Conservation (phyloP, 305 asterid species). For the Solanum hybrid region DNA sequence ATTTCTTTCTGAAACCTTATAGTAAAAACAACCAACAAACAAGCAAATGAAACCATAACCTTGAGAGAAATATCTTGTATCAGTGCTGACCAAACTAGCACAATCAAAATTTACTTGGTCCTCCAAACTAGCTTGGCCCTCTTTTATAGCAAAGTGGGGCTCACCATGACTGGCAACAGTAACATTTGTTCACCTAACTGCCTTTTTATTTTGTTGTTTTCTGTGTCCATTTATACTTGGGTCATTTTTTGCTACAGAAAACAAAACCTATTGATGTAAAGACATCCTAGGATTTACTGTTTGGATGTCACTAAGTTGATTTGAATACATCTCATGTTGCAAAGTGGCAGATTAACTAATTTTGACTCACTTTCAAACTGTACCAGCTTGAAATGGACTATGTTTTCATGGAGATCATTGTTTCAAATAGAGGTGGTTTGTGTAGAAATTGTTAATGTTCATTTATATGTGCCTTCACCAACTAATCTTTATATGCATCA, state of each 20-base stretch:
- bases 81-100: neutral
- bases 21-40: too few relatives aligned
- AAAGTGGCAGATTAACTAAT: neutral
- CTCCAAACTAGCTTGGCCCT: neutral
- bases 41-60: neutral
- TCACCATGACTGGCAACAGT: neutral
- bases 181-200: neutral
- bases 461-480: neutral
- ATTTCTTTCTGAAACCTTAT: neutral
- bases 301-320: neutral
- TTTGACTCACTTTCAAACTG: neutral
- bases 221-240: neutral
- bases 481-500: neutral
- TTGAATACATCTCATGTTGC: neutral
- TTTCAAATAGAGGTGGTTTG: neutral
- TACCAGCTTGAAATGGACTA: neutral
- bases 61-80: neutral
- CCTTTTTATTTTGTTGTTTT: neutral
- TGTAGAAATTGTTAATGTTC: neutral
- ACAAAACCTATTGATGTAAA: neutral
- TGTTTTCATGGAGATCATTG: neutral
- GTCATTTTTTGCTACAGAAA: neutral
- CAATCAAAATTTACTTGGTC: neutral
- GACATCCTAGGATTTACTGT: neutral
- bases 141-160: neutral